Conservation (phyloP, 1,284 basidiomycete genomes). For the Meripilus lineatus region DNA sequence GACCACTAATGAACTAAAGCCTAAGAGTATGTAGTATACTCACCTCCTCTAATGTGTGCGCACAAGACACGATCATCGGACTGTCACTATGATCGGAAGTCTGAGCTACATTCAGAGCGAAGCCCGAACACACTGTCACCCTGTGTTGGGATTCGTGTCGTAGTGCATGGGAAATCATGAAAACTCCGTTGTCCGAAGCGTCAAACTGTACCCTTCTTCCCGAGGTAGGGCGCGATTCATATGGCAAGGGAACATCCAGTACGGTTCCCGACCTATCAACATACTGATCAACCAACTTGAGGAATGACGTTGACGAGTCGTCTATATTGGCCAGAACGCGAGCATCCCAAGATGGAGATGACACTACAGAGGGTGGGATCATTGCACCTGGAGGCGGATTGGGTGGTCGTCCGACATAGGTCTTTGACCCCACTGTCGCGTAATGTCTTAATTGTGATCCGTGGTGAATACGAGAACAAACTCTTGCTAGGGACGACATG, state of each 20-base stretch:
- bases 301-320: slow-evolving; percentile 16
- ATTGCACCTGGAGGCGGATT: slow-evolving; percentile 5
- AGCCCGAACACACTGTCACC: slow-evolving; percentile 59
- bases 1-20: background rate
- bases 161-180: slow-evolving; percentile 56
- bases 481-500: too few species aligned
- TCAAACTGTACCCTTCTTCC: slow-evolving; percentile 29
- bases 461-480: too few species aligned
- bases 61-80: slow-evolving; percentile 53
- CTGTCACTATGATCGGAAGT: slow-evolving; percentile 24
- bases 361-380: slow-evolving; percentile 16
- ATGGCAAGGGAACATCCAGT: slow-evolving; percentile 40
- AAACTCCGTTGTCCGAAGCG: slow-evolving; percentile 36
- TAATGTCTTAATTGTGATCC: too few species aligned
- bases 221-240: slow-evolving; percentile 42
- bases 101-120: slow-evolving; percentile 40
- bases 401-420: slow-evolving; percentile 21
- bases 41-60: slow-evolving; percentile 65
- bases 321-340: slow-evolving; percentile 19
- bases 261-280: slow-evolving; percentile 36
- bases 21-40: slow-evolving; percentile 15
- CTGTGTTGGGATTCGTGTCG: slow-evolving; percentile 39
- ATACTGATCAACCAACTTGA: slow-evolving; percentile 32
- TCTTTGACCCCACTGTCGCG: slow-evolving; percentile 24
- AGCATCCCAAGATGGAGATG: slow-evolving; percentile 11